Evolutionary conservation across 805 yeast species (phyloP), one percentile per base, ranked within the genome.

Genomic region (Zygotorulaspora sp.): DNA sequence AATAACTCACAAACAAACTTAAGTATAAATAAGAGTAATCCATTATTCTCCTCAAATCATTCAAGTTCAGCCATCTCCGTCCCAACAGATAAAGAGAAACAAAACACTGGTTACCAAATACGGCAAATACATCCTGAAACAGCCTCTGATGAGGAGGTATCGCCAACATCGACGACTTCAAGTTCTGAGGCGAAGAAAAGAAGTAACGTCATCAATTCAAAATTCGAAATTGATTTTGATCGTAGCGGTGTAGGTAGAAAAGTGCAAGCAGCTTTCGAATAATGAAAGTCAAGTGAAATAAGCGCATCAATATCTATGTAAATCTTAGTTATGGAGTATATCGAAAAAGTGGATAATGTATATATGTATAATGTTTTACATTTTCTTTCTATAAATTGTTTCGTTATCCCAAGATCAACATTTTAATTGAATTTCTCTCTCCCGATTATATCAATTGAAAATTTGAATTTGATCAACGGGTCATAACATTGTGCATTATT

Each of bases 201-300:
- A 7, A 40, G 39, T 26, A 58, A 57, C 30, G 61, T 55, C 9
- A 44, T 51, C 13, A 45, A 51, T 30, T 53, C 58, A 3, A 54
- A 52, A 20, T 66, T 65, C 28, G 68, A 65, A 34, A 63, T 63
- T 13, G 57, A 63, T 44, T 66, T 66, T 37, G 70, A 66, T 36
- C 62, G 71, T 41, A 62, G 66, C 4, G 47, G 50, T 15, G 67
- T 66, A n/a, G 71, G 71, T 3, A 63, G 61, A 44, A 66, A 63
- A 35, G 61, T 66, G 7, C 38, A 46, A 8, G 49, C 59, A 2
- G 43, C 41, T 24, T 43, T 43, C 18, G 40, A 43, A 9, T 30
- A 21, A 10, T 21, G 10, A n/a, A n/a, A n/a, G n/a, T n/a, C n/a
- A n/a, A n/a, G n/a, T n/a, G n/a, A n/a, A n/a, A n/a, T n/a, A n/a